Base-by-base conservation (phyloP, 139 green algal species). In the Choricystis sp. region DNA sequence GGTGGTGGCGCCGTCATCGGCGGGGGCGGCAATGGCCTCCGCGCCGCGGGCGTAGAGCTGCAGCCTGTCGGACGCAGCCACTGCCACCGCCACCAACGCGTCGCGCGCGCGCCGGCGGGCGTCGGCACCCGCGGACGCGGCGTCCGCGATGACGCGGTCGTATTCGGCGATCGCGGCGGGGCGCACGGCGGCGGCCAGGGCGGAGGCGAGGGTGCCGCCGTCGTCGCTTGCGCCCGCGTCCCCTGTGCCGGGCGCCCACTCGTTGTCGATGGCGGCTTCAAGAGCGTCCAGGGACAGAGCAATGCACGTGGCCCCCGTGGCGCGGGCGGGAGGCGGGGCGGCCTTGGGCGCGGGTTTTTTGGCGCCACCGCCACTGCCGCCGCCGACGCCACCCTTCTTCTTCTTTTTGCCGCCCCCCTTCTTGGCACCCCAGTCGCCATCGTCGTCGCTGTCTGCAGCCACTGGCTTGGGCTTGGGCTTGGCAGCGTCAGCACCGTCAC, bases 51-150 rank as follows among this genome's bases (percentile, higher is more conserved):
- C 61, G 48, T 81, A 87, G 63, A 89, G 74, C 73, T 84, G 77
- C 68, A 93, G 55, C 62, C 57, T 66, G 66, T 77, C 31, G 49
- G 60, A 72, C 14, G 64, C 62, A 1, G 26, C 28, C 1, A 75
- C 28, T 30, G 76, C 29, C 16, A 49, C 60, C 3, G 52, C n/a
- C 3, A 69, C 57, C 2, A 85, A 65, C 4, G 64, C 60, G 4
- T 94, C 86, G 22, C 77, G 79, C 61, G 70, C 60, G 2, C 72
- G 71, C 29, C 77, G 69, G 49, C 83, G 66, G n/a, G 74, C 72
- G 72, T 89, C 87, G 19, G 84, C 83, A 4, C 81, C 80, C 25
- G 83, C 77, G 14, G 74, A 83, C 63, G 92, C 86, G 25, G 83
- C 83, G 2, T 72, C 81, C 14, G 73, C 30, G 57, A 88, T 74